Conservation (phyloP, 768 basidiomycete species). For the Suillus subaureus region DNA sequence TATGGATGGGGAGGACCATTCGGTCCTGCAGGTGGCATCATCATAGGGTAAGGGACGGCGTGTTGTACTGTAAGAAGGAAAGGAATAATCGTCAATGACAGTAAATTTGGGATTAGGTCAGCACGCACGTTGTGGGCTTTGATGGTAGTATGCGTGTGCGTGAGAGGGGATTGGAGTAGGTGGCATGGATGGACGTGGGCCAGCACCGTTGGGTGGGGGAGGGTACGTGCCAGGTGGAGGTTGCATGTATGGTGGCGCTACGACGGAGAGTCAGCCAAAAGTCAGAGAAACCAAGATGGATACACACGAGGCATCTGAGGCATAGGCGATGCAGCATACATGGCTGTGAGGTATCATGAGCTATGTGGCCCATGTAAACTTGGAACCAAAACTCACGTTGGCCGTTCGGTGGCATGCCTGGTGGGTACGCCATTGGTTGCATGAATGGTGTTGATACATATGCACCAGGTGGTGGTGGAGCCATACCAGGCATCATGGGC, state of each 20-base stretch:
- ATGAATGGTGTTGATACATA: conserved; percentile 83
- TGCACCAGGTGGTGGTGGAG: conserved; percentile 75
- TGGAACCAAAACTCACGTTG: conserved; percentile 29
- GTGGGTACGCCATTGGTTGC: conserved; percentile 85
- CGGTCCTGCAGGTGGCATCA: conserved; percentile 74
- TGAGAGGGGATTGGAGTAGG: conserved; percentile 87
- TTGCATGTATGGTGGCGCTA: conserved; percentile 79
- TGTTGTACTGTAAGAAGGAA: conserved; percentile 64
- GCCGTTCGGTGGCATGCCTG: conserved; percentile 79
- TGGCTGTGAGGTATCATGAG: conserved; percentile 45
- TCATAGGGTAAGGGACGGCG: conserved; percentile 88
- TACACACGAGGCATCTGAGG: conserved; percentile 85
- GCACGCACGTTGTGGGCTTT: conserved; percentile 80
- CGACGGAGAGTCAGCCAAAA: conserved; percentile 12
- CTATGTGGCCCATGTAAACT: conserved; percentile 9
- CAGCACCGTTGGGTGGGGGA: conserved; percentile 75
- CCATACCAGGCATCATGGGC: conserved; percentile 88
- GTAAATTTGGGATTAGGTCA: conserved; percentile 25
- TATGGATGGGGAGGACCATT: conserved; percentile 72
- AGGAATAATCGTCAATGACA: conserved; percentile 26
- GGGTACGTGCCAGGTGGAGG: conserved; percentile 79
- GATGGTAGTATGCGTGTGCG: conserved; percentile 87
- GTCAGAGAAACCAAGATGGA: conserved; percentile 1
- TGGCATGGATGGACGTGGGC: conserved; percentile 87
- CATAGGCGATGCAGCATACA: conserved; percentile 84